These are phyloP conservation scores for Monosporascus sp. DNA, from an alignment of 2,329 filamentous ascomycete species.

Conservation along the genomic window DNA sequence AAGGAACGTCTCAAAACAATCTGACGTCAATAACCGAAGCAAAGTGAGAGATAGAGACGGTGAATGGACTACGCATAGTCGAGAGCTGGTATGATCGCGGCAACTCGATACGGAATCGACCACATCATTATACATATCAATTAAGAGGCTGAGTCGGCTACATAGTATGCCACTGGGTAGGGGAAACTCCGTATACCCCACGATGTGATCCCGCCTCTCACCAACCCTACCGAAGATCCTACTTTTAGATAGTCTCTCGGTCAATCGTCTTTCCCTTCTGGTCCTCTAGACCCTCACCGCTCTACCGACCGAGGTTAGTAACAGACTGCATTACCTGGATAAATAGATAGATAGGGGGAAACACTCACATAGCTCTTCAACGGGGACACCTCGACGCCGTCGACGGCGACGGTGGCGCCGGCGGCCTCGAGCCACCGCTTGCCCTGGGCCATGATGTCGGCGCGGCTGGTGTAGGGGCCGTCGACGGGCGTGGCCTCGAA, in stretches of 20 bases:
- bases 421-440: conserved; percentile 77
- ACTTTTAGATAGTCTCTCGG: not conserved
- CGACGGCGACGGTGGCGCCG: conserved; percentile 64
- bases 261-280: not conserved
- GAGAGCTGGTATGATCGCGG: no score
- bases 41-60: no score
- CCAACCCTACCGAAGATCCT: no score
- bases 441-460: conserved; percentile 86
- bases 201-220: no score
- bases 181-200: no score
- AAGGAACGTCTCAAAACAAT: no score
- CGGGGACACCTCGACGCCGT: conserved; percentile 85
- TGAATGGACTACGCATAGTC: no score
- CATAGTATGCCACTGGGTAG: no score
- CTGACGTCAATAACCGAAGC: no score
- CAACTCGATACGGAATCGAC: no score
- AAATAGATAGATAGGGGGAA: not conserved
- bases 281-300: not conserved
- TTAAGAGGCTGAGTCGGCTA: no score
- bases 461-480: conserved; percentile 87
- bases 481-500: conserved; percentile 60
- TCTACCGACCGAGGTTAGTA: conserved; percentile 11
- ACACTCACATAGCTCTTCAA: conserved; percentile 88
- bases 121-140: no score
- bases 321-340: conserved; percentile 1